Conservation (phyloP, 1,284 basidiomycete species). For the Cutaneotrichosporon sp. region DNA sequence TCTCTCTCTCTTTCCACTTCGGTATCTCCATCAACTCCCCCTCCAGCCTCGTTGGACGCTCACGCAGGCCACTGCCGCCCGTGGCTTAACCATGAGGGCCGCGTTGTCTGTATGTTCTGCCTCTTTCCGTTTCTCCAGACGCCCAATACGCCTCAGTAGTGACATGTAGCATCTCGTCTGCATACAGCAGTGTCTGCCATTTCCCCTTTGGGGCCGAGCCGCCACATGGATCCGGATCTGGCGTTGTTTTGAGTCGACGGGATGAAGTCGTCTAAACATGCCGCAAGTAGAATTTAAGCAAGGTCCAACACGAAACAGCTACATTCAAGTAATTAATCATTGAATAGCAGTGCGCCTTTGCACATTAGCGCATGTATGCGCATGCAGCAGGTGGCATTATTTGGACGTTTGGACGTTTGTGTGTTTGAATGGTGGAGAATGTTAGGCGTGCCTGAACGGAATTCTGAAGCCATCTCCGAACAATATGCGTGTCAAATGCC, state of each 20-base stretch:
- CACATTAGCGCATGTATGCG: too few relatives aligned
- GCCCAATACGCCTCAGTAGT: not conserved
- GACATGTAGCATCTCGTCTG: not conserved
- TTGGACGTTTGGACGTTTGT: not conserved
- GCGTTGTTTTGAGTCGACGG: too few relatives aligned
- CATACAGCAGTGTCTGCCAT: too few relatives aligned
- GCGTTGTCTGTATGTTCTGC: conserved; percentile 14
- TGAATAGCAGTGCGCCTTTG: too few relatives aligned
- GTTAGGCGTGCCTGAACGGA: not conserved
- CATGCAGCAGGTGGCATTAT: too few relatives aligned
- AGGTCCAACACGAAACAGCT: too few relatives aligned
- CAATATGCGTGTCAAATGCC: not conserved
- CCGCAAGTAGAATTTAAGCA: too few relatives aligned
- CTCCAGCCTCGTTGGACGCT: not conserved
- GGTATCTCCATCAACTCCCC: not conserved
- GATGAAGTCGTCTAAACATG: too few relatives aligned
- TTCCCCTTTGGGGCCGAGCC: too few relatives aligned
- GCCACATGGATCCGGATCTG: too few relatives aligned
- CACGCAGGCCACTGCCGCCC: conserved; percentile 8
- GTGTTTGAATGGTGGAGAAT: not conserved
- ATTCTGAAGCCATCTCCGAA: not conserved
- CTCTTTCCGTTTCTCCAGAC: conserved; percentile 2
- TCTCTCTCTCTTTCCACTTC: not conserved
- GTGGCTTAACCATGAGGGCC: not conserved
- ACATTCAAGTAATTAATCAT: too few relatives aligned